Evolutionary conservation across 2,329 filamentous ascomycete species (phyloP).

Genomic region (Alternaria infectoria): DNA sequence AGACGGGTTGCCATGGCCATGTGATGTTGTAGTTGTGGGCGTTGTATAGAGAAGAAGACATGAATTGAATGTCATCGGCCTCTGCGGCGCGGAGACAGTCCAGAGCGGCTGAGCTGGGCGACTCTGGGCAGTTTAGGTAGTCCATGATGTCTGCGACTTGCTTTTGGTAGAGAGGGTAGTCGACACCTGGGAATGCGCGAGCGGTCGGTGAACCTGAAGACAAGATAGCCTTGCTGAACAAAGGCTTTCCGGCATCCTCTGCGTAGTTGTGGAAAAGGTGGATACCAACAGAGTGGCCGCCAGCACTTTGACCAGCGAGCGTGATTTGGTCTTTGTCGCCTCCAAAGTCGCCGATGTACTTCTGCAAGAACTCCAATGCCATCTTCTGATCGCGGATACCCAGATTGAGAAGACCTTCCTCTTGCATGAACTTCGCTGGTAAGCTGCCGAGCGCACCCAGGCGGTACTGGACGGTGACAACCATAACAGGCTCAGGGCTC

Average conservation of each 20-base stretch:
- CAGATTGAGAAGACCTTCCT: slow-evolving; percentile 43
- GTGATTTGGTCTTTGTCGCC: slow-evolving; percentile 50
- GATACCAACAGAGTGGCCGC: slow-evolving; percentile 46
- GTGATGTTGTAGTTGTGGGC: slow-evolving; percentile 51
- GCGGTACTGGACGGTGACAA: slow-evolving; percentile 45
- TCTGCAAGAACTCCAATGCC: slow-evolving; percentile 48
- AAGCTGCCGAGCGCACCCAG: slow-evolving; percentile 43
- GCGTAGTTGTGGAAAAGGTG: slow-evolving; percentile 48
- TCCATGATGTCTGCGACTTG: slow-evolving; percentile 43
- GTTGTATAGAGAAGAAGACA: slow-evolving; percentile 50
- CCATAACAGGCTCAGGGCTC: slow-evolving; percentile 40
- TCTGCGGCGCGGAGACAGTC: slow-evolving; percentile 50
- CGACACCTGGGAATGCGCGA: slow-evolving; percentile 42
- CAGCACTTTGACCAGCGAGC: slow-evolving; percentile 51
- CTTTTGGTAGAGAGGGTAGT: slow-evolving; percentile 37
- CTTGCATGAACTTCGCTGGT: slow-evolving; percentile 42
- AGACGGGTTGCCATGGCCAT: slow-evolving; percentile 59
- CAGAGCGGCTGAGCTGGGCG: slow-evolving; percentile 40
- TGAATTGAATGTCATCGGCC: slow-evolving; percentile 46
- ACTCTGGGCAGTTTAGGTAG: slow-evolving; percentile 32
- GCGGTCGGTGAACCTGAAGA: slow-evolving; percentile 46
- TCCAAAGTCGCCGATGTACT: slow-evolving; percentile 48
- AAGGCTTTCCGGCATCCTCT: slow-evolving; percentile 33
- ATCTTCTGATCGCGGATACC: slow-evolving; percentile 39
- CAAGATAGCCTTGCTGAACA: slow-evolving; percentile 44